Evolutionary conservation across 768 basidiomycete genomes (phyloP).

Genomic region (Austroboletus eburneus): DNA sequence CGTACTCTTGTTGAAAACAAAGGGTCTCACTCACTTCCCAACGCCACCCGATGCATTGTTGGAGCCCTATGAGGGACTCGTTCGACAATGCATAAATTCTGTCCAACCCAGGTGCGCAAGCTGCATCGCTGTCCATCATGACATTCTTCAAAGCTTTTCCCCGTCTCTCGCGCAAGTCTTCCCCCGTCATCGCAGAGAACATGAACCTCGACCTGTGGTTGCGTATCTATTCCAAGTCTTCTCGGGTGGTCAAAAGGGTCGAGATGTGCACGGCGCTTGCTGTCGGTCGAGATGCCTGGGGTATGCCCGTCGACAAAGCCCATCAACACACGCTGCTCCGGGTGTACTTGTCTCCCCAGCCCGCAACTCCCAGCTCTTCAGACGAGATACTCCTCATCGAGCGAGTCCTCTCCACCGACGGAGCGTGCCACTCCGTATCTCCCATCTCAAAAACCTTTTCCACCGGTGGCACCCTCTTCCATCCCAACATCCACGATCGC

Average conservation of each 20-base stretch:
- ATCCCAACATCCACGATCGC: constrained; percentile 13
- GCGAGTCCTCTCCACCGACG: constrained; percentile 12
- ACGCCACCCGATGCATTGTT: not conserved
- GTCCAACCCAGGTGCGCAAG: not conserved
- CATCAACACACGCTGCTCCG: constrained; percentile 12
- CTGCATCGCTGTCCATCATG: not conserved
- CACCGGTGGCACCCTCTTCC: not conserved
- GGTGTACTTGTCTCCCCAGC: not conserved
- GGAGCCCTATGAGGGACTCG: not conserved
- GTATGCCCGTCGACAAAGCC: not conserved
- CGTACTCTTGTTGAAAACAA: not conserved
- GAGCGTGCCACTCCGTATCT: constrained; percentile 3
- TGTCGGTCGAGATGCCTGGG: not conserved
- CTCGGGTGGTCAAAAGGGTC: constrained; percentile 7
- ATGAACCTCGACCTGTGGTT: constrained; percentile 5
- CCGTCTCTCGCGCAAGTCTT: not conserved
- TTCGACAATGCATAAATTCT: not conserved
- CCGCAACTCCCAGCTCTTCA: not conserved
- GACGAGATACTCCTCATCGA: constrained; percentile 11
- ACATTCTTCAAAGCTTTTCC: constrained; percentile 1
- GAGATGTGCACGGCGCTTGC: constrained; percentile 8
- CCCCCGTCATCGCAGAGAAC: constrained; percentile 2
- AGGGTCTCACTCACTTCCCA: not conserved
- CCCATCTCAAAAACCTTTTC: not conserved
- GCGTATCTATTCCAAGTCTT: not conserved